Evolutionary conservation across 495 filamentous ascomycete genomes (phyloP), one percentile per base, ranked within the genome.

Genomic region (Xylaria palmicola): DNA sequence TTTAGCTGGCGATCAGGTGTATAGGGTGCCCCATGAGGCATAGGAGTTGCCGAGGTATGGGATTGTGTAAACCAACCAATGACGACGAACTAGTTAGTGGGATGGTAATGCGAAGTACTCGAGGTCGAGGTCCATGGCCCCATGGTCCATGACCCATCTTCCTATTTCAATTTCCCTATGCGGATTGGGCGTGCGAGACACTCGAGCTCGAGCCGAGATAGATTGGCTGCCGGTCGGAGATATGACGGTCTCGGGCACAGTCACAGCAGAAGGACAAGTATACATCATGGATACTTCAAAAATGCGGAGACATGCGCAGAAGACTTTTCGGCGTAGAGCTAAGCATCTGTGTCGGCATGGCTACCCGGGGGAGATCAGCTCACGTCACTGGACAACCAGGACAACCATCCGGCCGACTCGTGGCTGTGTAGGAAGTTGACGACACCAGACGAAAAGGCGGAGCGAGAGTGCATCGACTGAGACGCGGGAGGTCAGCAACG

Each of bases 61-160:
- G 39, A 39, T 27, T n/a, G 30, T 22, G 22, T 49, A 27, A 27
- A 40, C 22, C 20, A 12, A 19, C 15, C 36, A 50, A 41, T 41
- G 36, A 19, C n/a, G 53, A 56, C 27, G 55, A 48, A 57, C 40
- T 48, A 3, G 55, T 48, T 48, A 3, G 55, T 48, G 55, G 41
- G 41, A 57, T 48, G 39, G 27, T 34, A 22, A 27, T 15, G 2
- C 19, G 36, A 43, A 30, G 36, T 41, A 41, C 15, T 29, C 17
- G 20, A n/a, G 24, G 6, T 37, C 30, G 29, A 9, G 1, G 13
- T 29, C 34, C 29, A 48, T 26, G 22, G 32, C 13, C 45, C 34
- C n/a, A n/a, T n/a, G n/a, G n/a, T n/a, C n/a, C n/a, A n/a, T n/a
- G n/a, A n/a, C n/a, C n/a, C 20, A 43, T 51, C 24, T 24, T 51